Percentiles rank a stretch among this genome's conserved stretches.
Conservation (phyloP, 2,329 filamentous ascomycete genomes). For the Fusarium sp. region DNA sequence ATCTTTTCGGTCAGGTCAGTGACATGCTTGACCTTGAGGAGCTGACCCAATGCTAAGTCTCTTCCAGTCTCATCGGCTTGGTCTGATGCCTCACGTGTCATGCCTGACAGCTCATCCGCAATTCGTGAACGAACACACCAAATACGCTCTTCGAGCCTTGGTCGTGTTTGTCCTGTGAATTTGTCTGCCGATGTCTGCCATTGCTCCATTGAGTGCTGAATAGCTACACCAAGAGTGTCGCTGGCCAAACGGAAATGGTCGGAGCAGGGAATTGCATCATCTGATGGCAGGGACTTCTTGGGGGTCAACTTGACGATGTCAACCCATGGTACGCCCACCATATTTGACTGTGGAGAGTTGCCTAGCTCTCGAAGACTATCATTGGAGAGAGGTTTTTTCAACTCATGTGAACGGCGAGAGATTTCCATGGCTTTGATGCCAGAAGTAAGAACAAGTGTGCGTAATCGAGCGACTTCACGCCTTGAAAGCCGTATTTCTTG, state of each 20-base stretch:
- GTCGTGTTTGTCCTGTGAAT: constrained; percentile 69
- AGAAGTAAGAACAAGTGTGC: constrained; percentile 80
- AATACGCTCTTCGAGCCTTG: constrained; percentile 62
- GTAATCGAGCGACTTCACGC: constrained; percentile 83
- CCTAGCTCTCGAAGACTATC: constrained; percentile 34
- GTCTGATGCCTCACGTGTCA: constrained; percentile 77
- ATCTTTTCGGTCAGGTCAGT: constrained; percentile 83
- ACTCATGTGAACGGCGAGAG: constrained; percentile 69
- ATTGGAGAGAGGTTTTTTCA: constrained; percentile 52
- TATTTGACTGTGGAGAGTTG: constrained; percentile 40
- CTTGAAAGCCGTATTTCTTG: constrained; percentile 62
- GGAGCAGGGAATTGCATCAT: constrained; percentile 54
- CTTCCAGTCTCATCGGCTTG: constrained; percentile 83
- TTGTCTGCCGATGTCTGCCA: constrained; percentile 70
- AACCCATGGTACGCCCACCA: constrained; percentile 52
- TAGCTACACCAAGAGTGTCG: constrained; percentile 61
- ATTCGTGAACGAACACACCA: constrained; percentile 61
- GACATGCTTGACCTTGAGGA: constrained; percentile 83
- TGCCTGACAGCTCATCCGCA: constrained; percentile 65
- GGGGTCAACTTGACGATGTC: constrained; percentile 59
- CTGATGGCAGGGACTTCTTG: constrained; percentile 49
- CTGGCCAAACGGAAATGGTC: constrained; percentile 66
- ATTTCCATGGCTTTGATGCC: constrained; percentile 93
- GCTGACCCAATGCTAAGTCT: constrained; percentile 80
- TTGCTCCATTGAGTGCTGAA: constrained; percentile 61